Evolutionary conservation across 2,329 filamentous ascomycete species (phyloP), one percentile per base, ranked within the genome.

Genomic region (Whalleya microplaca): DNA sequence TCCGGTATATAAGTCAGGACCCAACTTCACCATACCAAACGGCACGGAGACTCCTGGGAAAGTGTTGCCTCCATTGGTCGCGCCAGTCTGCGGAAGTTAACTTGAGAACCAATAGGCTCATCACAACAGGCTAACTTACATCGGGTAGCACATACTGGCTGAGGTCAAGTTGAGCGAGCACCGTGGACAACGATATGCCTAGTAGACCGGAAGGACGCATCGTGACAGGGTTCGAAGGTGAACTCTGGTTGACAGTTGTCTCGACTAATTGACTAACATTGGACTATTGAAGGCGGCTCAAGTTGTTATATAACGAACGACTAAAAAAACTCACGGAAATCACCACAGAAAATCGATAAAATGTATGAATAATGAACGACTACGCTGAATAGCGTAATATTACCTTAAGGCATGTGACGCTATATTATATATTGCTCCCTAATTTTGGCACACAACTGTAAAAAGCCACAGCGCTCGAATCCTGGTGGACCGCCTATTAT

Each of bases 41-140:
- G 79, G 79, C 45, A 76, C 66, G 40, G 73, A 77, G n/a, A 80
- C 76, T 18, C 79, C 79, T 0, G 79, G 79, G 52, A 82, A 82
- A 0, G 76, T 80, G 58, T 81, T 81, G 8, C 79, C 79, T 20
- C 78, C 79, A 55, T 71, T 71, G 4, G 72, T 69, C 2, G 77
- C 73, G 21, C 79, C 79, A 18, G 76, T 80, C 78, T 81, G 53
- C 18, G 21, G 41, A 58, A 21, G 44, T 61, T 44, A 66, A 55
- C 42, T 55, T 32, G 20, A n/a, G 19, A 46, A 45, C 21, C 32
- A 21, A n/a, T 20, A 45, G 27, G n/a, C 14, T 5, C 23, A 20
- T 46, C 21, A 3, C 19, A 46, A 37, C 51, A 32, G 20, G 41
- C 46, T 53, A 42, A 65, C 65, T 42, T 64, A 67, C 65, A 37